Evolutionary conservation across 345 rosid genomes (phyloP), one percentile per base, ranked within the genome.

Genomic region (Camelina sativa): DNA sequence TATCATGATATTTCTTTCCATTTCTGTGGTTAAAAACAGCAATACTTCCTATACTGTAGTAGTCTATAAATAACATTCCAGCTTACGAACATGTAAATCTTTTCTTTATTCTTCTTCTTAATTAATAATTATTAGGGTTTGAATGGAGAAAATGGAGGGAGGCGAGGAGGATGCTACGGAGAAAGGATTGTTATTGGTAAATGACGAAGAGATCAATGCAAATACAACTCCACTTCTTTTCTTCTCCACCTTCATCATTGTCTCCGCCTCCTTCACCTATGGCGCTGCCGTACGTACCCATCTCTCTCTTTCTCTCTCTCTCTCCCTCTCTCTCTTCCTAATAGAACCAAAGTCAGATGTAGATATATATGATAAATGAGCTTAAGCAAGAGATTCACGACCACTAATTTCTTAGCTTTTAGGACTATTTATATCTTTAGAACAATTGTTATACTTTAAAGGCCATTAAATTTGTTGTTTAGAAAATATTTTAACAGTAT

Each of bases 231-330:
- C 34, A 8, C 52, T 69, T 17, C 74, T 79, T 61, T 11, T 86
- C 44, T 70, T 84, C 35, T 76, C 90, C 66, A 84, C 93, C 30
- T 69, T 84, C 51, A 75, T 84, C 19, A 87, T 91, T 44, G 81
- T 76, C 60, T 82, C 80, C 22, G 86, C 87, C 68, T 86, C 85
- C 65, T 80, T 82, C 78, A 51, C 71, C 75, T 86, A 32, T 64
- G 90, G 90, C 15, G 65, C 67, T 54, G 74, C 88, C 50, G 92
- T 88, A 80, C 68, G 85, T 32, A 16, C 13, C 61, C 10, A 7
- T 19, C 19, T 20, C 56, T 47, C 32, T 41, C 55, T 63, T 11
- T 73, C 44, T 54, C 16, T 34, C 6, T 60, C 22, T 48, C 32
- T 68, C 19, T 35, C 1, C 54, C 4, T 23, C 12, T 54, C 2